Conservation (phyloP, 2,329 filamentous ascomycete species). For the Venturia effusa region DNA sequence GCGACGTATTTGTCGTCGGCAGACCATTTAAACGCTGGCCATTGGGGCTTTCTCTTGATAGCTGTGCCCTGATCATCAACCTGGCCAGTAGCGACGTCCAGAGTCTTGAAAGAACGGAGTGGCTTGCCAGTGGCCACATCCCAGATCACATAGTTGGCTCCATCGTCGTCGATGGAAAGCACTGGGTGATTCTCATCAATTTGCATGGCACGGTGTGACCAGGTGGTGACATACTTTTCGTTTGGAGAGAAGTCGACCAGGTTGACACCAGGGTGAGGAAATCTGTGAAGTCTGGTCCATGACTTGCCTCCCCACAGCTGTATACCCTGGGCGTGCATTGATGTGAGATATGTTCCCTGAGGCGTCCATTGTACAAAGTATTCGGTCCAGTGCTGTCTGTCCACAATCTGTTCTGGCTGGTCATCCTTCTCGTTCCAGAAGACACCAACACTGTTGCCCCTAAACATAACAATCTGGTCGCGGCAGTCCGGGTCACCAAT, state of each 20-base stretch:
- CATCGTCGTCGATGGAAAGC: slow-evolving; percentile 73
- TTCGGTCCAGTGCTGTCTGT: slow-evolving; percentile 94
- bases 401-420: slow-evolving; percentile 74
- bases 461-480: slow-evolving; percentile 93
- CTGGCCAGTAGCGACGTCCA: slow-evolving; percentile 60
- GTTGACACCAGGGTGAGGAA: slow-evolving; percentile 91
- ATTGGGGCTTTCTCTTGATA: slow-evolving; percentile 85
- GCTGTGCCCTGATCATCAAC: slow-evolving; percentile 52
- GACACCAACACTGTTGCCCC: slow-evolving; percentile 81
- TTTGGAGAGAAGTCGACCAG: slow-evolving; percentile 89
- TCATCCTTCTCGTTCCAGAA: slow-evolving; percentile 99
- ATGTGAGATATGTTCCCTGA: slow-evolving; percentile 84
- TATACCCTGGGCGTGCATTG: slow-evolving; percentile 90
- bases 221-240: slow-evolving; percentile 91
- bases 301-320: slow-evolving; percentile 90
- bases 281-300: slow-evolving; percentile 85
- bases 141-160: slow-evolving; percentile 99
- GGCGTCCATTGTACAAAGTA: slow-evolving; percentile 98
- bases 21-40: slow-evolving; percentile 99
- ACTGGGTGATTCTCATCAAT: slow-evolving; percentile 81
- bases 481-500: slow-evolving; percentile 78
- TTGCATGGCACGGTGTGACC: slow-evolving; percentile 88
- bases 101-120: slow-evolving; percentile 83
- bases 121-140: slow-evolving; percentile 84
- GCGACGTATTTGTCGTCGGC: slow-evolving; percentile 95